Evolutionary conservation across 208 protist species (phyloP).

Genomic region (Leishmania turanica): DNA sequence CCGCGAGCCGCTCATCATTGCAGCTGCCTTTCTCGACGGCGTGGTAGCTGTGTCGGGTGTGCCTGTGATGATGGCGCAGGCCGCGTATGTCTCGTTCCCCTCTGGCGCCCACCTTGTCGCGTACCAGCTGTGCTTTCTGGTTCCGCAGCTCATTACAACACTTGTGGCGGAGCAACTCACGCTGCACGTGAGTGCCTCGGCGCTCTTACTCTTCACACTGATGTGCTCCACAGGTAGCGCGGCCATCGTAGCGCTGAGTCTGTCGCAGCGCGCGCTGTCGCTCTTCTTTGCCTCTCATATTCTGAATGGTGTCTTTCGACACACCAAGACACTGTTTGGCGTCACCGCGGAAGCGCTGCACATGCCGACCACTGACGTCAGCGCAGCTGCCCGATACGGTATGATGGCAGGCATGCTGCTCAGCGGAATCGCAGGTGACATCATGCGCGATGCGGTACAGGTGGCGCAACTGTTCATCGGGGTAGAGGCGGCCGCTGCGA

Average conservation of each 20-base stretch:
- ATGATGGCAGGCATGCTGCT: conserved; percentile 36
- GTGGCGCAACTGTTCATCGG: conserved; percentile 26
- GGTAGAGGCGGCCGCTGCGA: conserved; percentile 25
- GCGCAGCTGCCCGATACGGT: conserved; percentile 20
- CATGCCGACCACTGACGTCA: conserved; percentile 1
- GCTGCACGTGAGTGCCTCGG: conserved; percentile 23
- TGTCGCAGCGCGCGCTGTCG: conserved; percentile 34
- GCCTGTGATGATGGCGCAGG: conserved; percentile 42
- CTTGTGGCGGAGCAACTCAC: conserved; percentile 46
- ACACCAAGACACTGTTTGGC: conserved; percentile 49
- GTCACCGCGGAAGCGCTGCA: conserved; percentile 12
- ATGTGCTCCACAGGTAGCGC: conserved; percentile 35
- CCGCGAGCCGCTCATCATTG: conserved; percentile 14
- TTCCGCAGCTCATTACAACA: conserved; percentile 62
- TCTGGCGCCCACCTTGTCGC: conserved; percentile 28
- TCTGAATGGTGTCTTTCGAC: conserved; percentile 60
- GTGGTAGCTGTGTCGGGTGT: conserved; percentile 33
- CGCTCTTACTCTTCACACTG: conserved; percentile 43
- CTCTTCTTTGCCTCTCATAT: conserved; percentile 61
- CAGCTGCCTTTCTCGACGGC: conserved; percentile 36
- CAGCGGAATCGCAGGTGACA: conserved; percentile 35
- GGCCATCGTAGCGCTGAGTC: conserved; percentile 34
- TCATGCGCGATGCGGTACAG: conserved; percentile 19
- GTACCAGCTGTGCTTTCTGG: conserved; percentile 58
- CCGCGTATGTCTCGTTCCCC: conserved; percentile 35